Evolutionary conservation across 257 asterid genomes (phyloP).

Genomic region (Paulownia fortunei): DNA sequence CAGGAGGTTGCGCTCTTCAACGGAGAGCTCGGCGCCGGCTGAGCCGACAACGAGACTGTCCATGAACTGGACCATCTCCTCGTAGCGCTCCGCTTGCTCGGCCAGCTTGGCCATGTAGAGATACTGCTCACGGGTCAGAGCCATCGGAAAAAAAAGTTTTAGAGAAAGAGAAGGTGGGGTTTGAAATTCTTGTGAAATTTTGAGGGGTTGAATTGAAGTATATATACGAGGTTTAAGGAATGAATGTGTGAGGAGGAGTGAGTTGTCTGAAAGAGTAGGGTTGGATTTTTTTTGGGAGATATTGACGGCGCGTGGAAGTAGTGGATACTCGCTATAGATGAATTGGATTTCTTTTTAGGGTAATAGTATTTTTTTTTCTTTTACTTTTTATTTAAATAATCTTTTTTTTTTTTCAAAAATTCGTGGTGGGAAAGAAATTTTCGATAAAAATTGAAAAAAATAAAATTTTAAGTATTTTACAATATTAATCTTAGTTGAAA

Average conservation of each 20-base stretch:
- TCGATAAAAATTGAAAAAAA: neutral
- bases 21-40: constrained; percentile 54
- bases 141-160: constrained; percentile 21
- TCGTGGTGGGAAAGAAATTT: no score
- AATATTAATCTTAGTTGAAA: no score
- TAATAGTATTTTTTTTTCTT: neutral
- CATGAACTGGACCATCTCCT: constrained; percentile 69
- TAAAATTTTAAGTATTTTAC: neutral
- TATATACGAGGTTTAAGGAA: neutral
- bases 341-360: neutral
- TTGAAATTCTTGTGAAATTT: constrained; percentile 21
- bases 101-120: constrained; percentile 62
- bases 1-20: constrained; percentile 66
- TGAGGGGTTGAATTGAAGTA: constrained; percentile 20
- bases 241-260: constrained; percentile 13
- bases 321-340: constrained; percentile 11
- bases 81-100: constrained; percentile 72
- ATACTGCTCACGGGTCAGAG: constrained; percentile 58
- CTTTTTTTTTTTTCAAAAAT: no score
- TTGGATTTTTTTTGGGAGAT: neutral
- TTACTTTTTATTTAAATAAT: no score
- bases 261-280: constrained; percentile 28
- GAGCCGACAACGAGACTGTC: constrained; percentile 53
- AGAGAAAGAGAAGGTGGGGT: neutral
- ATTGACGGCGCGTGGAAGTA: constrained; percentile 31